Evolutionary conservation across 2,329 filamentous ascomycete species (phyloP), one percentile per base, ranked within the genome.

Genomic region (Lasiodiplodia theobromae): DNA sequence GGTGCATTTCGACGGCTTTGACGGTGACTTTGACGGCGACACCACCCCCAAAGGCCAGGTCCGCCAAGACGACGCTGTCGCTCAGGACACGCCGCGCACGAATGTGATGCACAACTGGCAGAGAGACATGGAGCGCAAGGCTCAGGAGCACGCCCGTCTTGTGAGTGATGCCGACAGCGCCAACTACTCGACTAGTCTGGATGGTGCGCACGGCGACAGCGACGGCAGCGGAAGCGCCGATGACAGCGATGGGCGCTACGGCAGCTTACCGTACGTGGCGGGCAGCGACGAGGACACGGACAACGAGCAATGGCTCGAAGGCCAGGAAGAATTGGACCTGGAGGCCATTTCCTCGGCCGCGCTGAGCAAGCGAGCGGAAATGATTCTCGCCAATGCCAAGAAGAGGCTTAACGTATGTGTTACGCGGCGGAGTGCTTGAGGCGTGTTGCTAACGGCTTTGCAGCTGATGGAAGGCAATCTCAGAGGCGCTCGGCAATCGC

Each of bases 401-500:
- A 91, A 89, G 78, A 87, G 94, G 73, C 84, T 98, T 70, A 96
- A 92, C 76, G 93, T 96, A 85, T 78, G 92, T 70, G 28, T 44
- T 16, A n/a, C 37, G 31, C 47, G 44, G 18, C 31, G 11, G n/a
- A 21, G 47, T 67, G 62, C n/a, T 14, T 21, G 23, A 40, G n/a
- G 5, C 37, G 14, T 38, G 69, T 64, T 34, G 68, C 77, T 79
- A 71, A 79, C 73, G 53, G 37, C 60, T 69, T 18, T 67, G 25
- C 77, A 96, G 93, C 92, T 92, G 38, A 97, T 97, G 94, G 95
- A 97, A 80, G 93, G 91, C 47, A 97, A 97, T 73, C 84, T 97
- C 23, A 90, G 87, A 68, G 90, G 93, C 70, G 94, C 93, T 37
- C 88, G 93, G 73, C 89, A 87, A 71, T 90, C 91, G 11, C 83